Evolutionary conservation across 2,329 filamentous ascomycete genomes (phyloP).

Genomic region (Acrodontium crateriforme): DNA sequence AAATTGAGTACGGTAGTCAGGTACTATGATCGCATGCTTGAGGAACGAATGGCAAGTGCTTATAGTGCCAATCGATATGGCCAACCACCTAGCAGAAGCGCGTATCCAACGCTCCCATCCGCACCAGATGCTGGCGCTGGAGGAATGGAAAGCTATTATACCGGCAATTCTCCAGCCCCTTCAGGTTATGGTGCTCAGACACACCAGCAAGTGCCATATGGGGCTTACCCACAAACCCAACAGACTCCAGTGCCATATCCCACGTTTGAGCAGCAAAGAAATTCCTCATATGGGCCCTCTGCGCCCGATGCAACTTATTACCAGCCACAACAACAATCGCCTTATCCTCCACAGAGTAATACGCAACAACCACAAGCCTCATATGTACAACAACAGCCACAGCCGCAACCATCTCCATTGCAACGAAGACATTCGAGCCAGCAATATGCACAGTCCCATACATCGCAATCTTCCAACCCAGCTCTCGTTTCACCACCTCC

Average conservation of each 20-base stretch:
- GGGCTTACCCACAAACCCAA: slow-evolving; percentile 18
- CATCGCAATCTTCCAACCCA: slow-evolving; percentile 15
- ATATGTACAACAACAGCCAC: slow-evolving; percentile 13
- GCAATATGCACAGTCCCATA: slow-evolving; percentile 24
- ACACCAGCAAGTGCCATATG: slow-evolving; percentile 15
- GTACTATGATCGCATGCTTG: slow-evolving; percentile 96
- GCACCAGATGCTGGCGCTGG: slow-evolving; percentile 31
- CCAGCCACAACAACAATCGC: slow-evolving; percentile 14
- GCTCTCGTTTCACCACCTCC: slow-evolving; percentile 12
- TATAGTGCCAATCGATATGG: slow-evolving; percentile 59
- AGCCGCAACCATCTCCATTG: too few species aligned
- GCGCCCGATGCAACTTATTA: slow-evolving; percentile 20
- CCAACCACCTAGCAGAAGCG: slow-evolving; percentile 29
- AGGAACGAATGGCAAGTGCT: slow-evolving; percentile 83
- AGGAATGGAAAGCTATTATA: slow-evolving; percentile 71
- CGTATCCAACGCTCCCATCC: slow-evolving; percentile 59
- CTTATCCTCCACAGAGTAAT: slow-evolving; percentile 22
- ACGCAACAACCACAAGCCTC: slow-evolving; percentile 16
- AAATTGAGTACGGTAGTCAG: slow-evolving; percentile 92
- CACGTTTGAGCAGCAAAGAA: slow-evolving; percentile 16
- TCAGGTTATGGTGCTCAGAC: slow-evolving; percentile 25
- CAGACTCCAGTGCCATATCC: slow-evolving; percentile 20
- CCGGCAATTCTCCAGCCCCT: slow-evolving; percentile 41
- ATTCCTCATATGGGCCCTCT: slow-evolving; percentile 10
- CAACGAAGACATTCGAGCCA: slow-evolving; percentile 5